Base-by-base conservation (phyloP, 2,329 filamentous ascomycete genomes). In the Aspergillus udagawae region DNA sequence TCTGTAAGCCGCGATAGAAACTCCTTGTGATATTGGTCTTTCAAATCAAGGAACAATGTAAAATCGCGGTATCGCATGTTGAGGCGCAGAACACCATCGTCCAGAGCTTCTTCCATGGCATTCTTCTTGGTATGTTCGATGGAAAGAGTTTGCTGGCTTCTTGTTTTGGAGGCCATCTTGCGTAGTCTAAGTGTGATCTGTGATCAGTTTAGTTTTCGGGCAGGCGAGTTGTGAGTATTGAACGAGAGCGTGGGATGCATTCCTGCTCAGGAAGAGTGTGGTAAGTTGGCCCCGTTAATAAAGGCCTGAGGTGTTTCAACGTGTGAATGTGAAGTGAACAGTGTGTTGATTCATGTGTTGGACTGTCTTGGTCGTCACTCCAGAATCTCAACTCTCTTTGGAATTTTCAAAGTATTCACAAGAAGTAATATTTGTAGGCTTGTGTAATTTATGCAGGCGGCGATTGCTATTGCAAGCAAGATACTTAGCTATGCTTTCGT, bases 11-110 rank as follows among this genome's bases (percentile, higher is more conserved):
- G 51, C 4, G 14, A 51, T n/a, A 66, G 44, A 41, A 67, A 65
- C 17, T 60, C 38, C 2, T 38, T 38, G 27, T 64, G 60, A 35
- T 63, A 54, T 2, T 54, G 48, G 1, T 56, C 50, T 21, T 66
- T 63, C 27, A 70, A 28, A 49, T 67, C 67, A 0, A 70, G 60
- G 12, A 68, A 63, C 3, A 51, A 52, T 1, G 63, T 61, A 14
- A 70, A 68, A 5, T 62, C 58, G 1, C 61, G 59, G 20, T 67
- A 58, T 3, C 38, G 53, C 12, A 52, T 62, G 8, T 48, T 59
- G 1, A 35, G 28, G 4, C 27, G 62, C n/a, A 68, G 55, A 2
- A 41, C 50, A 1, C 59, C 61, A 1, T 57, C 20, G 35, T 66
- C 60, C 4, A 66, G 55, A n/a, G 29, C 38, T 2, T 28, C 45